phyloP scores from a whole-genome alignment of 371 early-diverging fungal genomes.

The Actinomortierella wolfii region DNA sequence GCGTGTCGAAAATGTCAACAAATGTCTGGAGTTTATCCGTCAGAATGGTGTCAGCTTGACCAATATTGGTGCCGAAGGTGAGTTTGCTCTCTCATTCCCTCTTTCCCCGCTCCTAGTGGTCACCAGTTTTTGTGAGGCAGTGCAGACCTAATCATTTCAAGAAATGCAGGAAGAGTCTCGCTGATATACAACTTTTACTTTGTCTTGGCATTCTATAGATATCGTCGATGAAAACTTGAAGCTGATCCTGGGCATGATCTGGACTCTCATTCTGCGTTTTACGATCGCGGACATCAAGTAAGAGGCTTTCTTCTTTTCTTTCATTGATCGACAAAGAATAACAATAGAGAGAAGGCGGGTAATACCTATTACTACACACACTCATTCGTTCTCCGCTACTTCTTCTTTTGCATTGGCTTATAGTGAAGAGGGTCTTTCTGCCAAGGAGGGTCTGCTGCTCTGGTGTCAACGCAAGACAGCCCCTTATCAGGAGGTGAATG shows the following conservation, averaged over 20 bases:
- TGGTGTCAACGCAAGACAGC: slow-evolving; percentile 98
- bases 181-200: too few species aligned
- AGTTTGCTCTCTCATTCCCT: not conserved
- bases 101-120: too few species aligned
- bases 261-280: slow-evolving; percentile 97
- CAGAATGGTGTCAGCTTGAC: slow-evolving; percentile 85
- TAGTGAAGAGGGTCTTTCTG: slow-evolving; percentile 87
- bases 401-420: not conserved
- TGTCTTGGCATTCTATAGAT: slow-evolving; percentile 59
- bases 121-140: too few species aligned
- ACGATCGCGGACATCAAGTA: slow-evolving; percentile 91
- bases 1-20: slow-evolving; percentile 96
- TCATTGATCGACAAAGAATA: not conserved
- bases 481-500: slow-evolving; percentile 82
- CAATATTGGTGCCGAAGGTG: slow-evolving; percentile 92
- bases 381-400: too few species aligned
- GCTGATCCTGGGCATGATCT: slow-evolving; percentile 96
- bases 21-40: slow-evolving; percentile 91
- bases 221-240: slow-evolving; percentile 95
- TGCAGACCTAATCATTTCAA: too few species aligned
- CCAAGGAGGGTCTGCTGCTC: slow-evolving; percentile 88
- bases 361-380: too few species aligned
- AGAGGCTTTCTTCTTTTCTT: not conserved
- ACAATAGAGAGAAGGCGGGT: not conserved
- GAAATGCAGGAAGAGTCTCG: too few species aligned